Conservation (phyloP, 2,329 filamentous ascomycete genomes). For the Dactylellina haptotyla region DNA sequence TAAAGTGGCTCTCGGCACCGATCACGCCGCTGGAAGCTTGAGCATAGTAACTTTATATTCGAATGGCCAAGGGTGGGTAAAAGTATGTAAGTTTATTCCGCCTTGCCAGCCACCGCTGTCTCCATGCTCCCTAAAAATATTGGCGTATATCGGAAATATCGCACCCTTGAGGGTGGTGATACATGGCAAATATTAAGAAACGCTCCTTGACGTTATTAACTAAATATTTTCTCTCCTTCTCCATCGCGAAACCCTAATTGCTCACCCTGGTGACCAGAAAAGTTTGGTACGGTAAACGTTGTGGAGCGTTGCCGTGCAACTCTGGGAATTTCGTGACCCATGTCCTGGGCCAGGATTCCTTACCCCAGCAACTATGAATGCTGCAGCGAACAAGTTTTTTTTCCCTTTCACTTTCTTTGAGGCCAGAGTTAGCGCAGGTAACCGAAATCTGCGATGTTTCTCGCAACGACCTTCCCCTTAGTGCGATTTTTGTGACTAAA, state of each 20-base stretch:
- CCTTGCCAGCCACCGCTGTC: slow-evolving; percentile 22
- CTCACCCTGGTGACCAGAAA: slow-evolving; percentile 49
- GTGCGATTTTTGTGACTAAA: slow-evolving; percentile 4
- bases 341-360: slow-evolving; percentile 26
- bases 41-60: slow-evolving; percentile 21
- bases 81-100: slow-evolving; percentile 26
- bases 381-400: slow-evolving; percentile 1
- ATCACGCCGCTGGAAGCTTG: slow-evolving; percentile 39
- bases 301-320: slow-evolving; percentile 53
- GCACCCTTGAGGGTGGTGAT: slow-evolving; percentile 48
- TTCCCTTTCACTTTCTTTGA: not conserved
- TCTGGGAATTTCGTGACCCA: slow-evolving; percentile 43
- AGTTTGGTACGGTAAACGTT: slow-evolving; percentile 54
- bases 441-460: slow-evolving; percentile 32
- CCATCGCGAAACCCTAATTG: slow-evolving; percentile 42
- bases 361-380: slow-evolving; percentile 31
- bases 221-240: slow-evolving; percentile 4
- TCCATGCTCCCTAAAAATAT: slow-evolving; percentile 27
- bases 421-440: slow-evolving; percentile 18
- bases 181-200: slow-evolving; percentile 49
- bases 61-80: slow-evolving; percentile 24
- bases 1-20: slow-evolving; percentile 43
- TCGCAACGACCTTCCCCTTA: slow-evolving; percentile 43
- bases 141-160: slow-evolving; percentile 50
- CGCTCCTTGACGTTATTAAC: slow-evolving; percentile 43